Conservation (phyloP, 352 stramenopile species). For the Pythium dissotocum region DNA sequence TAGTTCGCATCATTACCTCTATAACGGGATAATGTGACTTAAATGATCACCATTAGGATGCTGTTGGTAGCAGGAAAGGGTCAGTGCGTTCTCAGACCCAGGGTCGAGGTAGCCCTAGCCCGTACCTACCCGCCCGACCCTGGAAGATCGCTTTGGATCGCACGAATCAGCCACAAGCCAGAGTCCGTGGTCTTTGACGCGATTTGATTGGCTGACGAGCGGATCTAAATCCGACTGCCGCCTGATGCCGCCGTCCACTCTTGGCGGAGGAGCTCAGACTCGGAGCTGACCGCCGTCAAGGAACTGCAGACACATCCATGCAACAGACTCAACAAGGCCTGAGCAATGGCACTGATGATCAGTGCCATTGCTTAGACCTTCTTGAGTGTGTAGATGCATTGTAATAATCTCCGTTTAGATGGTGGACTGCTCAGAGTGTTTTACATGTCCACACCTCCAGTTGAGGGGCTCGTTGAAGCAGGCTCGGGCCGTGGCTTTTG, state of each 20-base stretch:
- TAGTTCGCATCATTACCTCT: background rate
- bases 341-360: no score
- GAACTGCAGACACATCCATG: background rate
- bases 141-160: conserved; percentile 33
- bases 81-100: conserved; percentile 23
- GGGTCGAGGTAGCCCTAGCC: conserved; percentile 16
- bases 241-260: conserved; percentile 2
- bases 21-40: background rate
- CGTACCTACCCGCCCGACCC: conserved; percentile 21
- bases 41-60: background rate
- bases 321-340: no score
- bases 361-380: no score
- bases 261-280: background rate
- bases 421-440: no score
- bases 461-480: no score
- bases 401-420: no score
- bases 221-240: conserved; percentile 4
- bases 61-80: background rate
- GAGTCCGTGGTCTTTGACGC: conserved; percentile 2
- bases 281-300: background rate
- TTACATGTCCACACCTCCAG: no score
- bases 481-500: no score
- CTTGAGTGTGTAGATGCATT: no score
- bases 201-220: conserved; percentile 17
- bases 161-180: conserved; percentile 13